A percentile compares a stretch with the other conserved stretches of the same genome.
Conservation (phyloP, 768 basidiomycete genomes). For the Suillus weaverae region DNA sequence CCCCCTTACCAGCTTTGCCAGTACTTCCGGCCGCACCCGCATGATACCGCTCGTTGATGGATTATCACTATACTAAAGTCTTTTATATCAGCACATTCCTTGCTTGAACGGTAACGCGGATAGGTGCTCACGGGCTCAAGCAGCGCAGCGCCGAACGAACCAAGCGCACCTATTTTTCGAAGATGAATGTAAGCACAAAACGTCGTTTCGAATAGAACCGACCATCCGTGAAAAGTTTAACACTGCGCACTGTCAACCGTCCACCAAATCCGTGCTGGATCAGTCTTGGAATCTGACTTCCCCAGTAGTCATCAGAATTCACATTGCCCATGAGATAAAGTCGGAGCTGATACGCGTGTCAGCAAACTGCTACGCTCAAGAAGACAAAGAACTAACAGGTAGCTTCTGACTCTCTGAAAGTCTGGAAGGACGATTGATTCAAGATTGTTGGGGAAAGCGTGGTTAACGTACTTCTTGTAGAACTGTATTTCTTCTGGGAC, state of each 20-base stretch:
- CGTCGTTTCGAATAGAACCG: conserved; percentile 8
- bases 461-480: conserved; percentile 54
- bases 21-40: conserved; percentile 51
- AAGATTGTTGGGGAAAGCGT: neutral
- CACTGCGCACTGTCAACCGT: conserved; percentile 57
- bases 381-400: conserved; percentile 50
- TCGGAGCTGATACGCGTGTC: conserved; percentile 43
- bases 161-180: conserved; percentile 70
- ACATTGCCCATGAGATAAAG: conserved; percentile 62
- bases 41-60: conserved; percentile 72
- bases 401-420: conserved; percentile 66
- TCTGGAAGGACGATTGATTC: conserved; percentile 38
- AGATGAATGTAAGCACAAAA: conserved; percentile 1
- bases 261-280: conserved; percentile 55
- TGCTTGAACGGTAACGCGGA: neutral
- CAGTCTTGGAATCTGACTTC: conserved; percentile 57
- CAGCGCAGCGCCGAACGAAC: conserved; percentile 91
- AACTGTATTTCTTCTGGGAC: conserved; percentile 55
- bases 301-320: conserved; percentile 63
- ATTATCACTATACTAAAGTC: conserved; percentile 66
- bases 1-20: conserved; percentile 53
- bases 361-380: neutral
- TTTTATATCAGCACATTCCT: conserved; percentile 4
- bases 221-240: conserved; percentile 83
- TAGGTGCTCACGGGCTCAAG: conserved; percentile 50